These are phyloP conservation scores for Datura wrightii DNA, from an alignment of 257 asterid genomes.

Conservation along the genomic window DNA sequence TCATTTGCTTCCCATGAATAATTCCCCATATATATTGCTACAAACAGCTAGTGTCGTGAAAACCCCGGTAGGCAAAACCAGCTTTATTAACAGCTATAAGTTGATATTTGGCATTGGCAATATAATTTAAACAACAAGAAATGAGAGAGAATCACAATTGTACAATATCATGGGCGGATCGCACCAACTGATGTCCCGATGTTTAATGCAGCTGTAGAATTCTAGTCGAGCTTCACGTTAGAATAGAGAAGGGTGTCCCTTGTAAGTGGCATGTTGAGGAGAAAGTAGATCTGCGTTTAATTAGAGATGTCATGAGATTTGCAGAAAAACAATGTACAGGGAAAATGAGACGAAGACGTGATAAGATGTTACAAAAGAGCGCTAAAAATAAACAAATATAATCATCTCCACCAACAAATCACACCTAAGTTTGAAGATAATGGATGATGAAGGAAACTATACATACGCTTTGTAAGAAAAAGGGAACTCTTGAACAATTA, in stretches of 20 bases:
- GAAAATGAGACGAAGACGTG: background rate
- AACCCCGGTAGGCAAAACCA: background rate
- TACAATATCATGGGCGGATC: conserved; percentile 40
- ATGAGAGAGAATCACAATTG: conserved; percentile 24
- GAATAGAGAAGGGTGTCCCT: conserved; percentile 95
- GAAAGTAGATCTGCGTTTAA: conserved; percentile 72
- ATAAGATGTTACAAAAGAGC: background rate
- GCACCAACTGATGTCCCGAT: conserved; percentile 36
- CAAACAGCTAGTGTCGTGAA: conserved; percentile 20
- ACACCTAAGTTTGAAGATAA: background rate
- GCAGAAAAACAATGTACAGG: background rate
- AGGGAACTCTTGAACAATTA: background rate
- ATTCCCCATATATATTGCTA: background rate
- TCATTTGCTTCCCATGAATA: conserved; percentile 7
- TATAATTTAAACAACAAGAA: background rate
- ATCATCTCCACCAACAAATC: background rate
- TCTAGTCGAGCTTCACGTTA: conserved; percentile 87
- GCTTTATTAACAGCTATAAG: conserved; percentile 28
- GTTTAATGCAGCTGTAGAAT: conserved; percentile 33
- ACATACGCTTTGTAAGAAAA: background rate
- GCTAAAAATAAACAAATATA: background rate
- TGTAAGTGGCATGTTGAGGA: conserved; percentile 84
- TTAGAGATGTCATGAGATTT: conserved; percentile 33
- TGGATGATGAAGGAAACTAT: background rate
- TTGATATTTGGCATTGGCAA: conserved; percentile 1